Base-by-base conservation (phyloP, 768 basidiomycete genomes). In the Lactarius hengduanensis region DNA sequence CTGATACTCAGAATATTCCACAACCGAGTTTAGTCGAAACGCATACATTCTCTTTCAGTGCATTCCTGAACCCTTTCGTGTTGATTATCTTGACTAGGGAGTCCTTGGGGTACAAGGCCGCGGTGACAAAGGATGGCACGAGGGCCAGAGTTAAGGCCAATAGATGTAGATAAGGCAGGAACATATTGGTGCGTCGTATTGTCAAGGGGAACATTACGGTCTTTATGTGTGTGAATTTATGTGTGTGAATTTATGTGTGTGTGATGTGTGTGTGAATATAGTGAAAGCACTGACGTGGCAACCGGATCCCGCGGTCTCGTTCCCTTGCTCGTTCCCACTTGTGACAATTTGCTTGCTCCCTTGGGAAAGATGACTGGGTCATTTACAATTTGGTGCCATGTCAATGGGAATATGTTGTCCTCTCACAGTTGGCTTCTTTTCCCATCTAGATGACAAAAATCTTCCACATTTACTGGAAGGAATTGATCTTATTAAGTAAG, bases 1-100 rank as follows among this genome's bases (percentile, higher is more conserved):
- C 57, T 32, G 6, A 47, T 47, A 47, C 34, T 59, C 64, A 67
- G 57, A 28, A 59, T 26, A 26, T 45, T 40, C 54, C 18, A 63
- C 57, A 5, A 41, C 62, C 1, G 61, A 55, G 9, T 10, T 26
- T n/a, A 28, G 28, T 36, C 34, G 36, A 45, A 36, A n/a, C 41
- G 78, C 89, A 65, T 75, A 94, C 93, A 71, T 92, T 91, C 55
- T 79, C 79, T 75, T 87, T 88, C 86, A 95, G 87, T 4, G 78
- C 85, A 63, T 86, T 82, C 74, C 79, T 87, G 77, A 92, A 94
- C 1, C 80, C 79, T 74, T 86, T 90, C 2, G 83, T 76, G 73
- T 91, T 87, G 40, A 94, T 71, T 81, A 86, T 83, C 79, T 91
- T 92, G 66, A 94, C 92, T 20, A 73, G 65, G 32, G 78, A 75